Conservation (phyloP, 2,329 filamentous ascomycete species). For the Cytospora mali region DNA sequence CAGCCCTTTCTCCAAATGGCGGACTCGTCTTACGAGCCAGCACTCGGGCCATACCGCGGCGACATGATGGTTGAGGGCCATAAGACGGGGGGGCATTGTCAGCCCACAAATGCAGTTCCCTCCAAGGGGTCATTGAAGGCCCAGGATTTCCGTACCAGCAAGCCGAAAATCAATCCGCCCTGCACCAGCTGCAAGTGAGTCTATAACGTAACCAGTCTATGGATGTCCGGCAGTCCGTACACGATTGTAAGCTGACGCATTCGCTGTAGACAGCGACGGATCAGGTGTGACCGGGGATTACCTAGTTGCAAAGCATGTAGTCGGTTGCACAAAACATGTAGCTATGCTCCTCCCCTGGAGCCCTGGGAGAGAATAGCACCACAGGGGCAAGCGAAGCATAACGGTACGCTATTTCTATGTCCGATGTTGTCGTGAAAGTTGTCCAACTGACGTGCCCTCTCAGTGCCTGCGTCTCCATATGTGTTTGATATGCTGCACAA, state of each 20-base stretch:
- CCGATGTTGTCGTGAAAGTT: not conserved
- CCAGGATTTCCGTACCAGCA: conserved; percentile 49
- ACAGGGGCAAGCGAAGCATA: not conserved
- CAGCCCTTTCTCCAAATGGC: not conserved
- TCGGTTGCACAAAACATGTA: conserved; percentile 58
- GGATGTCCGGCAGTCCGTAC: not conserved
- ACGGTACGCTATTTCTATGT: not conserved
- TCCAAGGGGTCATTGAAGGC: too few relatives aligned
- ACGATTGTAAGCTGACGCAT: not conserved
- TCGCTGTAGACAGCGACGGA: conserved; percentile 54
- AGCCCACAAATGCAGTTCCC: conserved; percentile 39
- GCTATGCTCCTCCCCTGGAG: not conserved
- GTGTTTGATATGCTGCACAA: not conserved
- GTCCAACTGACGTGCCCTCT: not conserved
- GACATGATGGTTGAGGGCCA: not conserved
- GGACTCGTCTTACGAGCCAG: not conserved
- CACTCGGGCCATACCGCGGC: not conserved
- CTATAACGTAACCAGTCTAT: conserved; percentile 12
- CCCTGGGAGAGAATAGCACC: too few relatives aligned
- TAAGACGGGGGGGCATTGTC: not conserved
- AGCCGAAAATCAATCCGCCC: conserved; percentile 65
- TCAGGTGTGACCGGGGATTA: conserved; percentile 67
- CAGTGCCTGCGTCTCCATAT: not conserved
- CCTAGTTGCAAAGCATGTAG: conserved; percentile 63
- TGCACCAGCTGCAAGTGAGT: conserved; percentile 70